Evolutionary conservation across 2,329 filamentous ascomycete genomes (phyloP).

Genomic region (Colletotrichum limetticola): DNA sequence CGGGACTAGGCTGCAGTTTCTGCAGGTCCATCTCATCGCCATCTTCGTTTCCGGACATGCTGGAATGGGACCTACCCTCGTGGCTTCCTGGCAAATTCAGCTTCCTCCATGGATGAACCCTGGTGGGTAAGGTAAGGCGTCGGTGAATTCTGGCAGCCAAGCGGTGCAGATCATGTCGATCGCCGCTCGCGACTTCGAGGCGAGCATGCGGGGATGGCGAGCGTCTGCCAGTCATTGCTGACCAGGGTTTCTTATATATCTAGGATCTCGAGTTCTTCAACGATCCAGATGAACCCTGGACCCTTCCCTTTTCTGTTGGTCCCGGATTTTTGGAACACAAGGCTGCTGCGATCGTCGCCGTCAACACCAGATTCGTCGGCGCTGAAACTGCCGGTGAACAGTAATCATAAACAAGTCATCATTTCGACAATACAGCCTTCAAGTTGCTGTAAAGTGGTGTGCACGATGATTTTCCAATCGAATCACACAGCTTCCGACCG

Average conservation of each 20-base stretch:
- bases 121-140: slow-evolving; percentile 31
- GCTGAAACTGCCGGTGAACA: slow-evolving; percentile 20
- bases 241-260: slow-evolving; percentile 13
- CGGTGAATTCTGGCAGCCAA: slow-evolving; percentile 5
- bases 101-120: slow-evolving; percentile 25
- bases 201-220: slow-evolving; percentile 21
- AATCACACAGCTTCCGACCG: background rate
- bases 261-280: slow-evolving; percentile 24
- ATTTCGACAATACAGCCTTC: background rate
- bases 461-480: background rate
- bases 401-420: background rate
- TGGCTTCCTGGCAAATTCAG: slow-evolving; percentile 19
- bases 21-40: slow-evolving; percentile 29
- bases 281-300: slow-evolving; percentile 24
- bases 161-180: slow-evolving; percentile 25
- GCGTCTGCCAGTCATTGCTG: slow-evolving; percentile 1
- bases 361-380: background rate
- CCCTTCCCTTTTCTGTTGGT: slow-evolving; percentile 22
- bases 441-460: background rate
- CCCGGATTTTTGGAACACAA: slow-evolving; percentile 20
- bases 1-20: slow-evolving; percentile 27
- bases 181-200: slow-evolving; percentile 16
- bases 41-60: background rate
- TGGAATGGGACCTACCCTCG: slow-evolving; percentile 20
- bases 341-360: slow-evolving; percentile 27